Base-by-base conservation (phyloP, 2,329 filamentous ascomycete species). In the Bretziella fagacearum region DNA sequence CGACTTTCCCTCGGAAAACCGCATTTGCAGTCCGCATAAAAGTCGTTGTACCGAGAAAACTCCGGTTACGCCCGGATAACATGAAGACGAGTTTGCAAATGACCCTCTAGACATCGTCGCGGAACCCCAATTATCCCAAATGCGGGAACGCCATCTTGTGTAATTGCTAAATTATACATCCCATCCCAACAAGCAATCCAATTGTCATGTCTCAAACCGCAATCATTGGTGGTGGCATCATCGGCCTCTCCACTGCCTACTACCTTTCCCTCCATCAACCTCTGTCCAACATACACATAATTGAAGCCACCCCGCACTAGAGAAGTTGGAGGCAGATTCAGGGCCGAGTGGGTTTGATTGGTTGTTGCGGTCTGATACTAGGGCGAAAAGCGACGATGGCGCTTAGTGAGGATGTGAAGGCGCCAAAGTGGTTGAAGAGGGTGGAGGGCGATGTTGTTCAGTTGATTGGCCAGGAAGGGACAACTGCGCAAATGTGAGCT, bases 181-280 rank as follows among this genome's bases (percentile, higher is more conserved):
- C 10, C 30, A 33, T 33, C 30, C 6, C 30, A 33, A 6, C 30
- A 33, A 33, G 17, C 30, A n/a, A n/a, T 39, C 8, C 23, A 32
- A 36, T n/a, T n/a, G n/a, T n/a, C 25, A 45, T 45, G 43, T 13
- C 43, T 17, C n/a, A 27, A 10, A 82, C 74, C 1, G 68, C 82
- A 11, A 81, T 84, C 44, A 59, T 84, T 29, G 81, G 80, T 48
- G 70, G 74, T 37, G 79, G 80, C 39, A 80, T 84, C 54, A 80
- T 84, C 45, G 79, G 80, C 50, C 63, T 74, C 27, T 76, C 77
- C 1, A 80, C 76, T 8, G 79, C 79, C n/a, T 84, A 79, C 61
- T 84, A 82, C 58, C 70, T 87, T 26, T 73, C 76, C 5, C 60
- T 62, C 46, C 63, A 63, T 52, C 63, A 68, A 53, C 58, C 63